These are phyloP conservation scores for Phoma herbarum DNA, from an alignment of 2,329 filamentous ascomycete genomes.

Conservation along the genomic window DNA sequence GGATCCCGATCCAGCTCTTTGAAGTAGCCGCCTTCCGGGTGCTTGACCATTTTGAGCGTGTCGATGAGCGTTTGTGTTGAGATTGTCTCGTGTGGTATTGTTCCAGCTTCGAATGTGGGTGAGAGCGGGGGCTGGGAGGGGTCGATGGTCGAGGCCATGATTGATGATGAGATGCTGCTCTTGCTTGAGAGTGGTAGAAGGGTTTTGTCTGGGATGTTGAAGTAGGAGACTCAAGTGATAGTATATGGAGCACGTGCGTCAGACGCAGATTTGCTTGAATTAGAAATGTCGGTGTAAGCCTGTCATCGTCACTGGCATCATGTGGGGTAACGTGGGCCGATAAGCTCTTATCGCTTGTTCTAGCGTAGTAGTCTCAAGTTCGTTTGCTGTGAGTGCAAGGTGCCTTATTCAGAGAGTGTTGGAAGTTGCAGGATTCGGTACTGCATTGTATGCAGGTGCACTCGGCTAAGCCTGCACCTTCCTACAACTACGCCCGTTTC, in stretches of 20 bases:
- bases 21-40: conserved; percentile 63
- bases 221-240: too few species aligned
- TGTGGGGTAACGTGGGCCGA: conserved; percentile 9
- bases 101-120: conserved; percentile 5
- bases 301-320: not conserved
- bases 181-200: not conserved
- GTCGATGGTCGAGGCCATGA: conserved; percentile 5
- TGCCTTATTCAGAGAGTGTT: too few species aligned
- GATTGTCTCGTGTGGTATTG: conserved; percentile 22
- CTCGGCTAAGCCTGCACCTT: not conserved
- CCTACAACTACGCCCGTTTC: conserved; percentile 4
- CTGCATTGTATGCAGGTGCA: conserved; percentile 10
- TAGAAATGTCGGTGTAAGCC: conserved; percentile 16
- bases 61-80: conserved; percentile 30
- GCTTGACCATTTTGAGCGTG: conserved; percentile 53
- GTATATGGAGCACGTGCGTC: conserved; percentile 3
- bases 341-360: conserved; percentile 7
- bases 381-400: not conserved
- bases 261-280: not conserved
- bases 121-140: conserved; percentile 3
- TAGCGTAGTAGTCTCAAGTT: not conserved
- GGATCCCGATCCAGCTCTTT: conserved; percentile 59
- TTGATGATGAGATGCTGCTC: not conserved
- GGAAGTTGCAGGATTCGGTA: not conserved
- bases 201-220: not conserved